Base-by-base conservation (phyloP, 441 rosid species). In the Viola pubescens region DNA sequence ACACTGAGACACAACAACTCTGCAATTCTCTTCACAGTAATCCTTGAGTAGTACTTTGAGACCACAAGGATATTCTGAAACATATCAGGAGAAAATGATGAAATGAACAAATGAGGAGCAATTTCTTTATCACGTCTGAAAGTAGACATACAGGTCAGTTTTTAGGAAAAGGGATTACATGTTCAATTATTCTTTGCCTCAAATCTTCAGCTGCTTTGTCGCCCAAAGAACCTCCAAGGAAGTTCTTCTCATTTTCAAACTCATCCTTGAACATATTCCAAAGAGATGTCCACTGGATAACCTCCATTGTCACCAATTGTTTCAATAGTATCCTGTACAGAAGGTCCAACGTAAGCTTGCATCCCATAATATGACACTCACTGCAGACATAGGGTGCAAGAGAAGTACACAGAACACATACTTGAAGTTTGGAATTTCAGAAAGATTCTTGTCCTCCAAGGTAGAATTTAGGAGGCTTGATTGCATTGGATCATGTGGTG, bases 261-360 rank as follows among this genome's bases (percentile, higher is more conserved):
- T 94, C 99, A 60, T 81, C 89, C 68, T 84, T 76, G 71, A 81
- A 91, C 26, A 78, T 70, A 79, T 79, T 82, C 98, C 97, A 91
- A 50, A 94, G 90, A 58, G 94, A 64, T 60, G 97, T 94, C 99
- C 98, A 88, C 48, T 81, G 95, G 67, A 91, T 80, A 65, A 91
- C 98, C 81, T 94, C 99, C 98, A 94, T 85, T 49, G 97, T 91
- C 51, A 94, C 90, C 68, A 94, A 72, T 69, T 94, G 94, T 67
- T 90, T 94, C 73, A 94, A 74, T 56, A 90, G 83, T 84, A 83
- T 71, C 79, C 99, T 94, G 66, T 9, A 39, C 47, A 37, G 34
- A 43, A 70, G 59, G 64, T 60, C 59, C 46, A 42, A 52, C 10
- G 40, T 50, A 42, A 34, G 4, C 5, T 46, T 8, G 12, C 6